Base-by-base conservation (phyloP, 345 rosid genomes). In the Brassica cretica region DNA sequence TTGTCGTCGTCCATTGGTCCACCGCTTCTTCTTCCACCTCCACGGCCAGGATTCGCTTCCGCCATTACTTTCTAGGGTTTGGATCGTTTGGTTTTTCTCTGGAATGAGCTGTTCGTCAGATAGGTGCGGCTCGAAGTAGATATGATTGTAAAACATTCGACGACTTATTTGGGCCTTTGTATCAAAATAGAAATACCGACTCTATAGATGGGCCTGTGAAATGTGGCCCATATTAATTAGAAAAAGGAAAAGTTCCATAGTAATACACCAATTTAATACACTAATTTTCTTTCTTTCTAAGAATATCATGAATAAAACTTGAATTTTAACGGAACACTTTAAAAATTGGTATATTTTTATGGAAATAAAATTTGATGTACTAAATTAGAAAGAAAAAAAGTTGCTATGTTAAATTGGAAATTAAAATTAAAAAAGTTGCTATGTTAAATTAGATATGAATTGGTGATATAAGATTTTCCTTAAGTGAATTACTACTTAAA, bases 1-100 rank as follows among this genome's bases (percentile, higher is more conserved):
- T 87, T 88, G 2, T 86, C 91, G 70, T 88, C 90, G 30, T 86
- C 86, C 62, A 81, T 82, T 32, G 55, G 29, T 66, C 79, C 73
- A 5, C 74, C 81, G 64, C 84, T 88, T 85, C 83, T 86, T 68
- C 79, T 80, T 18, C 78, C 88, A 72, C 64, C 84, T 77, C 49
- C 85, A 63, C 84, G 77, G 76, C 89, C 30, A n/a, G 81, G 63
- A 81, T 81, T 78, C 64, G 76, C 76, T 62, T 80, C 39, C 64
- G 81, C 84, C 84, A 82, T 82, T 4, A 5, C 35, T 75, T 81
- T 81, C 66, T 80, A 80, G 83, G 83, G 80, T 80, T 80, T 56
- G 72, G 35, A 70, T 70, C 15, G 74, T 19, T 14, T 79, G 8
- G 18, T 29, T 41, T 24, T 19, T 68, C 69, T 58, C 51, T 7